Conservation (phyloP, 306 rosid genomes). For the Cucumis cinereus region DNA sequence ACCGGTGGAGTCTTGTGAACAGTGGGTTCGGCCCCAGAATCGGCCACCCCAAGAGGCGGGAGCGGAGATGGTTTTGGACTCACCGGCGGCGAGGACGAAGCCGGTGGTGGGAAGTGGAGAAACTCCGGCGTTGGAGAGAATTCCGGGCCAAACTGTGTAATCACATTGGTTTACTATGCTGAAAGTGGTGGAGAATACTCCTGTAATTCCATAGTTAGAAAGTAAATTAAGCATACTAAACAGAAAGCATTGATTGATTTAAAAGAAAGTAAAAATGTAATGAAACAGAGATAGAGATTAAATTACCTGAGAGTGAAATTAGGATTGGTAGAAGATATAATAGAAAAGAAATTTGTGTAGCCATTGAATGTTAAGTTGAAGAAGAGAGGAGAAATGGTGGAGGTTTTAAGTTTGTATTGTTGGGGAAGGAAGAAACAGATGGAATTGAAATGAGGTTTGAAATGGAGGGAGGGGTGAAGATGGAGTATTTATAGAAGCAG, state of each 20-base stretch:
- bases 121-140: slow-evolving; percentile 72
- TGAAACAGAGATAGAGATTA: neutral
- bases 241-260: neutral
- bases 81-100: slow-evolving; percentile 47
- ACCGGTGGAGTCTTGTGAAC: slow-evolving; percentile 37
- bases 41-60: slow-evolving; percentile 81
- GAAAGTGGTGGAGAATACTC: slow-evolving; percentile 51
- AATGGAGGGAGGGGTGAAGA: neutral
- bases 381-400: neutral
- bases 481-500: neutral
- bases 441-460: neutral
- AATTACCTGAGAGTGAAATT: neutral
- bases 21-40: slow-evolving; percentile 75
- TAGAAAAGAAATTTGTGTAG: neutral
- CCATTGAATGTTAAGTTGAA: neutral
- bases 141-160: slow-evolving; percentile 81
- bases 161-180: slow-evolving; percentile 68
- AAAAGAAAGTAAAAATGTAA: neutral
- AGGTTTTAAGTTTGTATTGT: neutral
- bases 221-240: neutral
- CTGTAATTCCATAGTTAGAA: slow-evolving; percentile 15
- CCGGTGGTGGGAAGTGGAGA: slow-evolving; percentile 51
- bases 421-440: neutral
- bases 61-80: slow-evolving; percentile 39
- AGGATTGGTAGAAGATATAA: neutral